Evolutionary conservation across 2,329 filamentous ascomycete species (phyloP), one percentile per base, ranked within the genome.

Genomic region (Penicillium concentricum): DNA sequence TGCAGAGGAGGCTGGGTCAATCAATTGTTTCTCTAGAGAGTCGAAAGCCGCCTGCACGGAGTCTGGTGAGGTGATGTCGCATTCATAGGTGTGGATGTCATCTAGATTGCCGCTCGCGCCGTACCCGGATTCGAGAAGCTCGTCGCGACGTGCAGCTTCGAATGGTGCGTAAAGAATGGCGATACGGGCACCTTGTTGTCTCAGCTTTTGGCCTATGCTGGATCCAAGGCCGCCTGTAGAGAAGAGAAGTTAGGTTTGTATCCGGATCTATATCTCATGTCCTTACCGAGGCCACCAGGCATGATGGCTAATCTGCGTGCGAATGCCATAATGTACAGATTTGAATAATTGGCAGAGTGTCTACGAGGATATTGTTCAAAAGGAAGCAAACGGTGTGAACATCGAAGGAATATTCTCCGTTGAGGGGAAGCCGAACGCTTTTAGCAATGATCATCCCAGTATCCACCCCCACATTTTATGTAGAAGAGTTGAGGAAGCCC

Each of bases 111-210:
- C 58, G 41, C 41, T 45, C 4, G 47, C 53, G 15, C 70, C 70
- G 61, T 78, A 80, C 4, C 71, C 64, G 1, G 68, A 49, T 15
- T 70, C 64, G 18, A 81, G 68, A 0, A 74, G 69, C 37, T 74
- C 62, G 22, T 74, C 65, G 18, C 73, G 72, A 9, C 70, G 69
- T 32, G 67, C 53, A 1, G 74, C 71, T 61, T 81, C 78, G 58
- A 79, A 80, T 2, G 78, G 78, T 0, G 78, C 78, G 50, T 80
- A 80, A 0, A 81, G 67, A 15, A 81, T 73, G 8, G 77, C 79
- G 4, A 81, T 63, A 13, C 67, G 72, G 5, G 77, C 76, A 5
- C 78, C 78, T 58, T 77, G 70, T 4, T 74, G 66, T 24, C 71
- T 69, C 1, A 81, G 67, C 16, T 76, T 71, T 49, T 72, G 66